Conservation (phyloP, 2,329 filamentous ascomycete genomes). For the Trichophaea hybrida region DNA sequence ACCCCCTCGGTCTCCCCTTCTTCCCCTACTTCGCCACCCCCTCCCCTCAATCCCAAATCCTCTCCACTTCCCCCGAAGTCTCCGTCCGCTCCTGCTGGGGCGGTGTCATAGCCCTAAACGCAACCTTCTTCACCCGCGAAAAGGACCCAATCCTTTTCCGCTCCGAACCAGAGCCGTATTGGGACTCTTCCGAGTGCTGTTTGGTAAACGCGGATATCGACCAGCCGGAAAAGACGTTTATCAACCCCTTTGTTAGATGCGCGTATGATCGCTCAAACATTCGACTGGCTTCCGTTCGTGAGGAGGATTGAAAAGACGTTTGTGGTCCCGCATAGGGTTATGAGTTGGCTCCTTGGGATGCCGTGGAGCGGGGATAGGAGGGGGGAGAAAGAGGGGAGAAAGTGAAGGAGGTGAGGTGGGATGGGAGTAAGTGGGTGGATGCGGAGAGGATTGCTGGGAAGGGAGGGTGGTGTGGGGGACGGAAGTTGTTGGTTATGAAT, state of each 20-base stretch:
- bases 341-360: slow-evolving; percentile 42
- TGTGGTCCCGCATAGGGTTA: slow-evolving; percentile 42
- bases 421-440: slow-evolving; percentile 28
- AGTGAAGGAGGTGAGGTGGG: slow-evolving; percentile 41
- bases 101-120: slow-evolving; percentile 57
- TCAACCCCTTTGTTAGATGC: slow-evolving; percentile 62
- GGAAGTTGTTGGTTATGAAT: slow-evolving; percentile 39
- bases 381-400: slow-evolving; percentile 35
- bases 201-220: slow-evolving; percentile 38
- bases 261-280: slow-evolving; percentile 49
- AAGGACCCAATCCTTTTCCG: slow-evolving; percentile 39
- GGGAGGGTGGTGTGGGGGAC: slow-evolving; percentile 45
- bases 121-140: slow-evolving; percentile 29
- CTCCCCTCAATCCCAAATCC: slow-evolving; percentile 46
- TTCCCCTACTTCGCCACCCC: slow-evolving; percentile 53
- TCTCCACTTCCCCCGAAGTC: slow-evolving; percentile 48
- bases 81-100: slow-evolving; percentile 63
- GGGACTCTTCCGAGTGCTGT: slow-evolving; percentile 52
- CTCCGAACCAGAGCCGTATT: slow-evolving; percentile 44
- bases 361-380: slow-evolving; percentile 32
- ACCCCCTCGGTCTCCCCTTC: slow-evolving; percentile 47
- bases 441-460: slow-evolving; percentile 32
- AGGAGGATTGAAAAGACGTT: slow-evolving; percentile 54
- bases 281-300: slow-evolving; percentile 45
- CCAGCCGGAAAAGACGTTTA: slow-evolving; percentile 44